Conservation (phyloP, 2,329 filamentous ascomycete species). For the Sporothrix globosa region DNA sequence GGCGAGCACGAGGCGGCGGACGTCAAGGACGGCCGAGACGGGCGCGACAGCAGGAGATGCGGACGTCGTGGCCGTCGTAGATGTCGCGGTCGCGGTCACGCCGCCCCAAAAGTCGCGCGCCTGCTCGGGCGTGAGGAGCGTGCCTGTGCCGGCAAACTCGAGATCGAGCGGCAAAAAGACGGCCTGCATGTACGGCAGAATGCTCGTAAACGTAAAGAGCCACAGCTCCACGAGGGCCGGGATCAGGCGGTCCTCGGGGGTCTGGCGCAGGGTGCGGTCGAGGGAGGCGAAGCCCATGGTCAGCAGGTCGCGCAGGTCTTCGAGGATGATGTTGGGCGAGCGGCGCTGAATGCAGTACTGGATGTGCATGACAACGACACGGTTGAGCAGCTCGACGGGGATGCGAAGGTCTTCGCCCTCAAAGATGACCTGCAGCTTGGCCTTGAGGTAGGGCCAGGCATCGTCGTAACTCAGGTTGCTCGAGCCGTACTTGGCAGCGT, state of each 20-base stretch:
- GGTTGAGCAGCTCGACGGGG: conserved; percentile 83
- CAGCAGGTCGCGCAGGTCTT: conserved; percentile 75
- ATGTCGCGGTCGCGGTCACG: conserved; percentile 47
- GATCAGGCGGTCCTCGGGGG: conserved; percentile 85
- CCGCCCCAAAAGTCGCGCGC: conserved; percentile 90
- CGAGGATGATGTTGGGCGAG: conserved; percentile 69
- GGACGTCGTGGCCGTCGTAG: no score
- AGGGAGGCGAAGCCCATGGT: conserved; percentile 82
- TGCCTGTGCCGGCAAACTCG: conserved; percentile 84
- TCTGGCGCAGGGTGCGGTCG: conserved; percentile 77
- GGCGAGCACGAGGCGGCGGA: conserved; percentile 84
- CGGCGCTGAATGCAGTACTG: conserved; percentile 76
- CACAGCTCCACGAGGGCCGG: conserved; percentile 90
- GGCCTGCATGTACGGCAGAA: conserved; percentile 91
- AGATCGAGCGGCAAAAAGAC: conserved; percentile 92
- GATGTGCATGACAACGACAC: conserved; percentile 76
- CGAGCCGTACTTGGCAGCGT: conserved; percentile 64
- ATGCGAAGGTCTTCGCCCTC: conserved; percentile 77
- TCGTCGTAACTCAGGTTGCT: conserved; percentile 75
- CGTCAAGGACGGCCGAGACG: conserved; percentile 68
- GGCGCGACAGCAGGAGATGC: conserved; percentile 47
- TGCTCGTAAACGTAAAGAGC: conserved; percentile 87
- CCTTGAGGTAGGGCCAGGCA: conserved; percentile 79
- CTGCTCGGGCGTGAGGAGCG: conserved; percentile 75
- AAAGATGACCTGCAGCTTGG: conserved; percentile 75